These are phyloP conservation scores for Tuber indicum DNA, from an alignment of 495 filamentous ascomycete genomes.

Conservation along the genomic window DNA sequence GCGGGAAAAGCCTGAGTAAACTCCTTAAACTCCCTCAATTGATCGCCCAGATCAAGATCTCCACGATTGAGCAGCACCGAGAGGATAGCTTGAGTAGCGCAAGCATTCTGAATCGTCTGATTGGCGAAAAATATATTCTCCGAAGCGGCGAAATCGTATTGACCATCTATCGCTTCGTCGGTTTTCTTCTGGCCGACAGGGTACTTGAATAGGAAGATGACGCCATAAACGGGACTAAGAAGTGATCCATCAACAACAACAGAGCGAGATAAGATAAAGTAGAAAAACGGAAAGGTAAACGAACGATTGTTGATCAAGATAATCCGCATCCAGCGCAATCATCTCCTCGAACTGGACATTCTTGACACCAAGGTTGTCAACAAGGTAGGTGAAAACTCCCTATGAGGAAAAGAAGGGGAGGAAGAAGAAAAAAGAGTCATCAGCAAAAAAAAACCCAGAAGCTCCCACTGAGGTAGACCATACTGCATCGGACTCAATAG, in stretches of 20 bases:
- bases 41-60: slow-evolving; percentile 52
- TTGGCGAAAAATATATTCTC: slow-evolving; percentile 86
- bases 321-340: slow-evolving; percentile 75
- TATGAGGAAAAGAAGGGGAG: slow-evolving; percentile 42
- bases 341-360: slow-evolving; percentile 97
- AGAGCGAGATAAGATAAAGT: not conserved
- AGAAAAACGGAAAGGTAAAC: slow-evolving; percentile 12
- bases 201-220: slow-evolving; percentile 99
- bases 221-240: slow-evolving; percentile 75
- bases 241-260: not conserved
- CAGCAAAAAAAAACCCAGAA: slow-evolving; percentile 6
- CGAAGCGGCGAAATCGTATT: slow-evolving; percentile 65
- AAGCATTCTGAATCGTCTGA: slow-evolving; percentile 98
- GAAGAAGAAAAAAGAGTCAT: slow-evolving; percentile 9
- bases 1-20: slow-evolving; percentile 84
- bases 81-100: slow-evolving; percentile 92
- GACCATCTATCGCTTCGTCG: slow-evolving; percentile 59
- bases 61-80: slow-evolving; percentile 87
- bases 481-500: slow-evolving; percentile 93
- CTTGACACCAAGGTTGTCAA: slow-evolving; percentile 84
- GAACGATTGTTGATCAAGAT: slow-evolving; percentile 58
- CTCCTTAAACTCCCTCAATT: slow-evolving; percentile 73
- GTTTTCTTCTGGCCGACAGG: slow-evolving; percentile 64
- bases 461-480: slow-evolving; percentile 34
- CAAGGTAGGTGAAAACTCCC: slow-evolving; percentile 95